Evolutionary conservation across 176 grass and related monocot genomes (phyloP), one percentile per base, ranked within the genome.

Genomic region (Echinochloa phyllopogon): DNA sequence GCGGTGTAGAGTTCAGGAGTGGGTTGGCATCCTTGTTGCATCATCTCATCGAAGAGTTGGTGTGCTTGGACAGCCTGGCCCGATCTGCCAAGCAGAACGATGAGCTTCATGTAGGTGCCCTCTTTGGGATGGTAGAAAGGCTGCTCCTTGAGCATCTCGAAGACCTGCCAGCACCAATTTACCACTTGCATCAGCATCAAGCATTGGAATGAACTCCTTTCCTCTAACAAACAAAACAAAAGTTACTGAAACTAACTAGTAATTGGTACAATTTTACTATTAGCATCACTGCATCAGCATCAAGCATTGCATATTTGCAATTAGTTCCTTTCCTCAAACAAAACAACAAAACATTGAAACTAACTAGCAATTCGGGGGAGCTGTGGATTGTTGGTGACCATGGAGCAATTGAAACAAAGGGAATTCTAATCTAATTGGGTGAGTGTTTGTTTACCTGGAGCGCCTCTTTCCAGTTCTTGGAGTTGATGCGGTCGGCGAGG

Each of bases 31-130:
- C 91, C 95, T 86, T 93, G 85, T 21, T 83, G 69, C 57, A 71
- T 41, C 95, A 95, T 98, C 67, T 81, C 77, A 0, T 91, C 77
- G 27, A 98, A 98, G 58, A 98, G 88, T 12, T 88, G 9, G 10
- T 82, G 95, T 0, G 95, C 93, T 8, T 24, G 58, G 38, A 72
- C 24, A 5, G 95, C 75, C 61, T 98, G 93, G 65, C 93, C 91
- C 37, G 82, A 95, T 45, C 76, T 84, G 13, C 91, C 92, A 2
- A 98, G 91, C 29, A 98, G 81, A 2, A 93, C 16, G 0, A 98
- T 81, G 41, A 98, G 91, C 69, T 98, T 98, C 89, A 95, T 98
- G 79, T 89, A 98, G 68, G 95, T 93, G 79, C 87, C 89, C 64
- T 88, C 91, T 74, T 95, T 98, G 40, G 93, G 95, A 27, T 93